phyloP scores from a whole-genome alignment of 495 filamentous ascomycete species.

The Aspergillus carlsbadensis region DNA sequence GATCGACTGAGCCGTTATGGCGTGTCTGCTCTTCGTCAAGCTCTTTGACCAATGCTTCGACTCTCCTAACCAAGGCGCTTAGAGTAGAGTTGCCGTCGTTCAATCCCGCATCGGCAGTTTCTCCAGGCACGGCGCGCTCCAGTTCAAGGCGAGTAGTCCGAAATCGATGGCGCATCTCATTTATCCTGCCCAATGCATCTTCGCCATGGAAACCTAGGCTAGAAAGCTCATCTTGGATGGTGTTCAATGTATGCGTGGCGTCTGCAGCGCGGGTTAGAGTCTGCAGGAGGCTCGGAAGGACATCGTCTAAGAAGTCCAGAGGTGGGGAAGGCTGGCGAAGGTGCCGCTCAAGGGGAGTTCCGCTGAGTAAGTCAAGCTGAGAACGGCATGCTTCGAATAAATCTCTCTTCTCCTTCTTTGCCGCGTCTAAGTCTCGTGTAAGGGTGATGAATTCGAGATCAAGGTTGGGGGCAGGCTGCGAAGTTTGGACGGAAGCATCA shows the following conservation, averaged over 20 bases:
- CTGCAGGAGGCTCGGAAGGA: slow-evolving; percentile 31
- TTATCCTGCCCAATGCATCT: slow-evolving; percentile 48
- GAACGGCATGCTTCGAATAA: slow-evolving; percentile 42
- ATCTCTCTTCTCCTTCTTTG: slow-evolving; percentile 37
- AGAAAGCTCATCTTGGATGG: slow-evolving; percentile 41
- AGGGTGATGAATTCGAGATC: slow-evolving; percentile 27
- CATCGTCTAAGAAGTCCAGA: slow-evolving; percentile 36
- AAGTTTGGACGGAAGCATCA: slow-evolving; percentile 22
- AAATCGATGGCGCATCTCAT: slow-evolving; percentile 52
- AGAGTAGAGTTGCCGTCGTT: slow-evolving; percentile 40
- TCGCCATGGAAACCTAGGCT: slow-evolving; percentile 55
- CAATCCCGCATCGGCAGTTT: slow-evolving; percentile 47
- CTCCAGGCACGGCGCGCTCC: slow-evolving; percentile 66
- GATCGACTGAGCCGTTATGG: slow-evolving; percentile 31
- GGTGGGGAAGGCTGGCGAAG: slow-evolving; percentile 38
- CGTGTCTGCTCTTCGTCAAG: slow-evolving; percentile 32
- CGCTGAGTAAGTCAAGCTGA: slow-evolving; percentile 30
- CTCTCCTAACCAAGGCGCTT: slow-evolving; percentile 33
- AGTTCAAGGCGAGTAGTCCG: slow-evolving; percentile 67
- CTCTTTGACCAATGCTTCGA: slow-evolving; percentile 37
- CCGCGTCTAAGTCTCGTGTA: slow-evolving; percentile 34
- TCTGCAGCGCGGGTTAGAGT: slow-evolving; percentile 39
- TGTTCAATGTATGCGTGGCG: slow-evolving; percentile 35
- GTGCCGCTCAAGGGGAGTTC: slow-evolving; percentile 32
- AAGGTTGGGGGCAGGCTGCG: slow-evolving; percentile 10